These are phyloP conservation scores for Isoetes taiwanensis DNA, from an alignment of 75 land plant species.

Conservation along the genomic window DNA sequence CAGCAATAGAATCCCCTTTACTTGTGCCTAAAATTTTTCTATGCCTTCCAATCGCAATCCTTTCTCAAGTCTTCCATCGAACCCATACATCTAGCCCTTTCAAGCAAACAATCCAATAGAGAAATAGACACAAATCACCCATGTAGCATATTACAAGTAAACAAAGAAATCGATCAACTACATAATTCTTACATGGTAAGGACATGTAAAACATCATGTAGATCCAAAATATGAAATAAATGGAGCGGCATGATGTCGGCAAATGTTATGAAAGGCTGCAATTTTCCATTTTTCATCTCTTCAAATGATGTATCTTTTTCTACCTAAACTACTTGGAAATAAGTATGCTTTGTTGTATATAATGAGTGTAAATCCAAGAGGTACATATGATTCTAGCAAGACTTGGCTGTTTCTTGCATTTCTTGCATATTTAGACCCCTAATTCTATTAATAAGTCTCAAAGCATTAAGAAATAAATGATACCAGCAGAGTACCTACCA, in stretches of 20 bases:
- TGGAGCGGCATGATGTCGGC: slow-evolving; percentile 91
- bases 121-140: too few relatives aligned
- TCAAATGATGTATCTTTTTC: slow-evolving; percentile 57
- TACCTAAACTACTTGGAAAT: slow-evolving; percentile 49
- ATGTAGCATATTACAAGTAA: too few relatives aligned
- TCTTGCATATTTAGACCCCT: too few relatives aligned
- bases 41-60: slow-evolving; percentile 66
- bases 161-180: too few relatives aligned
- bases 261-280: slow-evolving; percentile 82
- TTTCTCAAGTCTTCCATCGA: slow-evolving; percentile 67
- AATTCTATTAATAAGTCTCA: background rate
- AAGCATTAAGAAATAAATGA: background rate
- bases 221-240: slow-evolving; percentile 56
- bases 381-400: background rate
- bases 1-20: slow-evolving; percentile 14
- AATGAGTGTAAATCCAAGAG: background rate
- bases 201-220: slow-evolving; percentile 67
- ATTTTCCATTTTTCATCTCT: slow-evolving; percentile 49
- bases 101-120: too few relatives aligned
- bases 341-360: background rate
- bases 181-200: slow-evolving; percentile 58
- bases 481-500: slow-evolving; percentile 43
- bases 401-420: background rate
- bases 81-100: slow-evolving; percentile 95
- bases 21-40: slow-evolving; percentile 45